A percentile compares a stretch with the other conserved stretches of the same genome.
phyloP scores from a whole-genome alignment of 2,329 filamentous ascomycete species.

The Aspergillus sp. region DNA sequence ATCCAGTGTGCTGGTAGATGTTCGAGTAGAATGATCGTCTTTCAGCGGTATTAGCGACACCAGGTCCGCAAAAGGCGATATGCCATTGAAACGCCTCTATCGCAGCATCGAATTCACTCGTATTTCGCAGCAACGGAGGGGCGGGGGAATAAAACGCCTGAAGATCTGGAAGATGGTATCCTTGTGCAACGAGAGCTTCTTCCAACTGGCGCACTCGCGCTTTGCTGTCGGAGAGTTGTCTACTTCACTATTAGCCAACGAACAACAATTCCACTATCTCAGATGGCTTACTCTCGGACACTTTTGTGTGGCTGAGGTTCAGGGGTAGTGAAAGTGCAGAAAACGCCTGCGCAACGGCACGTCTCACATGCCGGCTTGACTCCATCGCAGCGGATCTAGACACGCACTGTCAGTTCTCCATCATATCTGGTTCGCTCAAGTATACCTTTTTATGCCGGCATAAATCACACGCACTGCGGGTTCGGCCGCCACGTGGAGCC shows the following conservation, averaged over 20 bases:
- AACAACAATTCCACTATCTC: too few species aligned
- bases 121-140: constrained; percentile 1
- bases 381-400: constrained; percentile 21
- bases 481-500: not conserved
- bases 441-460: constrained; percentile 17
- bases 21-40: constrained; percentile 7
- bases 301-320: constrained; percentile 10
- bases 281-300: constrained; percentile 13
- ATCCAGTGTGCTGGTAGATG: constrained; percentile 10
- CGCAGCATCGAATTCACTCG: constrained; percentile 12
- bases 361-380: constrained; percentile 19
- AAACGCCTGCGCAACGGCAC: constrained; percentile 13
- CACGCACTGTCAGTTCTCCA: not conserved
- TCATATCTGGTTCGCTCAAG: too few species aligned
- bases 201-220: constrained; percentile 15
- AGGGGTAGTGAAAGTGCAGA: constrained; percentile 15
- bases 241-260: not conserved
- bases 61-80: constrained; percentile 14
- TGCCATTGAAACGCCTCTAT: constrained; percentile 15
- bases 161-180: too few species aligned
- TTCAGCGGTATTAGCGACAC: too few species aligned
- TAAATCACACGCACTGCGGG: constrained; percentile 16
- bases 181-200: constrained; percentile 2
- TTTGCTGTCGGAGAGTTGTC: constrained; percentile 16
- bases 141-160: too few species aligned